These are phyloP conservation scores for Colletotrichum somersetense DNA, from an alignment of 2,329 filamentous ascomycete species.

Conservation along the genomic window DNA sequence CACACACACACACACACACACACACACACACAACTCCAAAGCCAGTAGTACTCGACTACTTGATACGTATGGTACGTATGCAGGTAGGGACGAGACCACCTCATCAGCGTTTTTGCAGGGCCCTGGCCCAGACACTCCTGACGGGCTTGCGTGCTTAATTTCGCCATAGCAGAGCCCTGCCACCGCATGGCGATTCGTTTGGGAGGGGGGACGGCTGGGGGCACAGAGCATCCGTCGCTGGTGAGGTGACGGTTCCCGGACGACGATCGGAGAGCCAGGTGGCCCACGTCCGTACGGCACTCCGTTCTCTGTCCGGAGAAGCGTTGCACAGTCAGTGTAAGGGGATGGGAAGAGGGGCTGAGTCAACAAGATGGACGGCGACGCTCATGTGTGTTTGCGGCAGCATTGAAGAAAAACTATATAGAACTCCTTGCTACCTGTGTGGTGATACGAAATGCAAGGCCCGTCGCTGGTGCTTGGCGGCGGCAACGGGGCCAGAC, in stretches of 20 bases:
- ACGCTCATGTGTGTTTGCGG: conserved; percentile 6
- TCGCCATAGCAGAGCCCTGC: conserved; percentile 35
- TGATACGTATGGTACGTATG: too few relatives aligned
- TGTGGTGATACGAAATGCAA: conserved; percentile 35
- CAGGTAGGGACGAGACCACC: conserved; percentile 28
- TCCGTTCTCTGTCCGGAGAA: conserved; percentile 23
- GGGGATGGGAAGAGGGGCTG: not conserved
- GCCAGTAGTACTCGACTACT: not conserved
- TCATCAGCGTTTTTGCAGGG: conserved; percentile 19
- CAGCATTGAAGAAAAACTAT: conserved; percentile 5
- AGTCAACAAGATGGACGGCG: not conserved
- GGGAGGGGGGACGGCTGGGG: conserved; percentile 7
- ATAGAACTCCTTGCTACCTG: not conserved
- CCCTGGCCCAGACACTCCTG: conserved; percentile 40
- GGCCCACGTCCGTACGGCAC: conserved; percentile 17
- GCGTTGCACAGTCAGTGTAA: conserved; percentile 13
- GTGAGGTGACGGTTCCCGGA: conserved; percentile 32
- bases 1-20: conserved; percentile 27
- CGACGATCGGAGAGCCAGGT: conserved; percentile 23
- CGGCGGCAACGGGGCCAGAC: conserved; percentile 17
- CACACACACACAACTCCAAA: conserved; percentile 25
- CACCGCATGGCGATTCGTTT: conserved; percentile 32
- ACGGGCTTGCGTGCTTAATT: conserved; percentile 40
- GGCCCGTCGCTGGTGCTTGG: conserved; percentile 29
- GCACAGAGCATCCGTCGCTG: conserved; percentile 16